Conservation (phyloP, 148 eudicot species). For the Chenopodium suecicum region DNA sequence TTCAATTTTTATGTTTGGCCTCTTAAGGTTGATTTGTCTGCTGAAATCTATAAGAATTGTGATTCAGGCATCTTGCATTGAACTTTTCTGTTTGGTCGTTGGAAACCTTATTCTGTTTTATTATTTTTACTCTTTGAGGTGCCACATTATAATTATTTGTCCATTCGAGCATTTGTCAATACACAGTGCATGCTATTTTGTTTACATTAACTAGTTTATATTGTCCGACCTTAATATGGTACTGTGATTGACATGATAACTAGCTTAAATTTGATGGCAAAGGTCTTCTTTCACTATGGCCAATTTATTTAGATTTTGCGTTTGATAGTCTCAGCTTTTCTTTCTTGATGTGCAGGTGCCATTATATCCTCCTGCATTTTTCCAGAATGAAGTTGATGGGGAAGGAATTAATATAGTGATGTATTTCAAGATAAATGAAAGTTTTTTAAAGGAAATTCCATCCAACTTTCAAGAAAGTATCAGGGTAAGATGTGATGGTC, state of each 20-base stretch:
- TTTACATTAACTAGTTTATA: background rate
- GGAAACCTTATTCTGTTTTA: background rate
- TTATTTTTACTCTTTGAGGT: background rate
- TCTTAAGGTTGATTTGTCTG: background rate
- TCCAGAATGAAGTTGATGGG: slow-evolving; percentile 85
- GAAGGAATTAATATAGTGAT: slow-evolving; percentile 86
- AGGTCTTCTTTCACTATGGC: background rate
- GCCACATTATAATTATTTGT: background rate
- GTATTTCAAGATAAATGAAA: slow-evolving; percentile 80
- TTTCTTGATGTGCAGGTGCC: slow-evolving; percentile 60
- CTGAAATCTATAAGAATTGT: background rate
- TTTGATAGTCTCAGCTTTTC: background rate
- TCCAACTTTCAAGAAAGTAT: slow-evolving; percentile 70
- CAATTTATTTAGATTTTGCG: background rate
- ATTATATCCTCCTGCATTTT: slow-evolving; percentile 71
- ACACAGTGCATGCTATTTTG: background rate
- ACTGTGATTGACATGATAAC: background rate
- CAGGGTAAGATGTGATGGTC: slow-evolving; percentile 48
- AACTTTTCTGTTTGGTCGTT: background rate
- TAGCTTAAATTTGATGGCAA: background rate
- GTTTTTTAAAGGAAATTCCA: slow-evolving; percentile 71
- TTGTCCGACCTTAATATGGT: background rate
- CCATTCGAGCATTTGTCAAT: background rate
- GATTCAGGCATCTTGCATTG: background rate
- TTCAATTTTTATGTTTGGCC: background rate